phyloP scores from a whole-genome alignment of 805 yeast species.

The Yarrowia sp. region DNA sequence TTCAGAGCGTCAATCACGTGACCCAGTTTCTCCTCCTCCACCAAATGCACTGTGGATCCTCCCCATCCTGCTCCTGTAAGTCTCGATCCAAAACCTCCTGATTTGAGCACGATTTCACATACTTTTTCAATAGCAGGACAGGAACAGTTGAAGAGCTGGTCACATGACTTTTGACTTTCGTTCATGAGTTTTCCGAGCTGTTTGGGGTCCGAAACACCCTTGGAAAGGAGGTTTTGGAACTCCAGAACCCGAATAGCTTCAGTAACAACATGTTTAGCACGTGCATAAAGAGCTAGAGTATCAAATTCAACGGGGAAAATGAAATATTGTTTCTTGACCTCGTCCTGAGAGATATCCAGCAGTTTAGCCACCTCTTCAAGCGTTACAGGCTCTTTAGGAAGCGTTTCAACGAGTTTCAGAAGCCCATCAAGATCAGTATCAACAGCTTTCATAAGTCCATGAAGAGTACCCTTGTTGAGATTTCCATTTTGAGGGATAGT shows the following conservation, averaged over 20 bases:
- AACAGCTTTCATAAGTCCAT: slow-evolving; percentile 60
- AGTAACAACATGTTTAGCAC: slow-evolving; percentile 61
- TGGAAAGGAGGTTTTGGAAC: slow-evolving; percentile 37
- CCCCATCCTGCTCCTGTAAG: slow-evolving; percentile 84
- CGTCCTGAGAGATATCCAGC: slow-evolving; percentile 45
- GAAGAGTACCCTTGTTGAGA: slow-evolving; percentile 55
- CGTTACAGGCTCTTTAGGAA: slow-evolving; percentile 35
- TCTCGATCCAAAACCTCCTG: slow-evolving; percentile 65
- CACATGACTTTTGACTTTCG: slow-evolving; percentile 56
- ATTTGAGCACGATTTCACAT: slow-evolving; percentile 51
- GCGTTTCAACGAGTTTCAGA: slow-evolving; percentile 45
- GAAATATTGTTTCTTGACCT: slow-evolving; percentile 48
- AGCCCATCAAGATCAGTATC: not conserved
- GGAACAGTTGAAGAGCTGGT: slow-evolving; percentile 52
- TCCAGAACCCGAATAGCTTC: slow-evolving; percentile 60
- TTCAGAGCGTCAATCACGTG: slow-evolving; percentile 46
- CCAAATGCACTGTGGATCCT: slow-evolving; percentile 67
- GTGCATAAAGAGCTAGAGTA: slow-evolving; percentile 52
- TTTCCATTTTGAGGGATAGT: slow-evolving; percentile 46
- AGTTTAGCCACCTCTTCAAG: slow-evolving; percentile 46
- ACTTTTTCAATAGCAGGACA: slow-evolving; percentile 54
- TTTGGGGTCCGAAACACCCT: slow-evolving; percentile 40
- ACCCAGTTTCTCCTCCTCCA: slow-evolving; percentile 45
- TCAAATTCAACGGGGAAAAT: slow-evolving; percentile 58
- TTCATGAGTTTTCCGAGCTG: slow-evolving; percentile 57